Percentiles rank a stretch among this genome's conserved stretches.
Evolutionary conservation across 805 yeast species (phyloP).

Genomic region (Candida coleopterorum): DNA sequence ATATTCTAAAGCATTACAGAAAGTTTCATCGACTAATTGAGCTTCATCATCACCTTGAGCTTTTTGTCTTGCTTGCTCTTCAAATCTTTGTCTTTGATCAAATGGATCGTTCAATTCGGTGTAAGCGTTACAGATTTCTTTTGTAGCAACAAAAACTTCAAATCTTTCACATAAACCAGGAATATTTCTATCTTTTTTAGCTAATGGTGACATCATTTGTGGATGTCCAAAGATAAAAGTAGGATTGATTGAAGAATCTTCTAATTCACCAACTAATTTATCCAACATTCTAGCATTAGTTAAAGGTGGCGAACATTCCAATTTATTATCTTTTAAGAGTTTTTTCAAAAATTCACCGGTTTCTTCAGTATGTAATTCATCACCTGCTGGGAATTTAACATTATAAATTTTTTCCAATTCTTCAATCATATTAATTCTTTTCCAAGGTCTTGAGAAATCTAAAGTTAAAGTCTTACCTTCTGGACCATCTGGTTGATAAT

Average conservation of each 20-base stretch:
- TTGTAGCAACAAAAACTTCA: constrained; percentile 97
- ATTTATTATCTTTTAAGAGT: constrained; percentile 69
- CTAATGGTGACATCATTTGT: constrained; percentile 99
- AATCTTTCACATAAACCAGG: constrained; percentile 98
- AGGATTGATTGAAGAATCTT: constrained; percentile 92
- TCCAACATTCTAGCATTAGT: constrained; percentile 99
- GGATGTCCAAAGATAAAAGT: constrained; percentile 98
- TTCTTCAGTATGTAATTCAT: constrained; percentile 88
- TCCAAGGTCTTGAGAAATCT: constrained; percentile 97
- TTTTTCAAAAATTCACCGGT: constrained; percentile 86
- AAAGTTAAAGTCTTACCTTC: constrained; percentile 72
- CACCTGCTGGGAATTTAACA: constrained; percentile 94
- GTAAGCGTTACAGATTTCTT: constrained; percentile 97
- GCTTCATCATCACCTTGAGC: constrained; percentile 99
- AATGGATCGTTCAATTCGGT: constrained; percentile 99
- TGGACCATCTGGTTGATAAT: constrained; percentile 86
- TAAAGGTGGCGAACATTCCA: constrained; percentile 88
- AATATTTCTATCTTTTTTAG: constrained; percentile 86
- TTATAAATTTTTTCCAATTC: constrained; percentile 82
- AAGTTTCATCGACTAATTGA: constrained; percentile 91
- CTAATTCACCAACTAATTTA: constrained; percentile 94
- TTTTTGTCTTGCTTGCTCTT: constrained; percentile 98
- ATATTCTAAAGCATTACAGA: constrained; percentile 96
- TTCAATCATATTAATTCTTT: constrained; percentile 95
- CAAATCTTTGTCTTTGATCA: constrained; percentile 95